These are phyloP conservation scores for Ascochyta rabiei DNA, from an alignment of 2,329 filamentous ascomycete genomes.

Conservation along the genomic window DNA sequence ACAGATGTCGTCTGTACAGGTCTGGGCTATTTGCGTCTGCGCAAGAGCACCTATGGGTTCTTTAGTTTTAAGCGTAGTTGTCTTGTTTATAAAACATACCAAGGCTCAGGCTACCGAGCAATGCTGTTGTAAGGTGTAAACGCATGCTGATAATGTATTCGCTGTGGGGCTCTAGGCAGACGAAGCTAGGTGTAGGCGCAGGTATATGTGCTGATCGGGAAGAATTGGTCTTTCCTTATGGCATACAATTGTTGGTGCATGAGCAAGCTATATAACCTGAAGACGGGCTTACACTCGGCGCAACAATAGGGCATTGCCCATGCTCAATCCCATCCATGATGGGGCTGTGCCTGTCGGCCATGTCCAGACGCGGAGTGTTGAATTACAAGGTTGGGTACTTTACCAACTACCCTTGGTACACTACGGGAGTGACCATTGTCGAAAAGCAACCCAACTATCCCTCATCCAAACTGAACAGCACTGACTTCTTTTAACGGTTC, in stretches of 20 bases:
- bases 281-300: constrained; percentile 10
- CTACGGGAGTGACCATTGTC: not conserved
- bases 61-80: not conserved
- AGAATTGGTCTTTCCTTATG: not conserved
- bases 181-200: not conserved
- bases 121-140: not conserved
- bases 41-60: not conserved
- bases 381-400: constrained; percentile 5
- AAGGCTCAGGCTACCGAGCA: constrained; percentile 2
- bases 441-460: not conserved
- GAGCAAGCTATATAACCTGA: constrained; percentile 1
- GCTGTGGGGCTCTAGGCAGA: not conserved
- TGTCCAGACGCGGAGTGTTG: constrained; percentile 6
- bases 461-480: not conserved
- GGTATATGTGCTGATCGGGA: not conserved
- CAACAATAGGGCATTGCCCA: not conserved
- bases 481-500: not conserved
- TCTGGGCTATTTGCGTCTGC: constrained; percentile 15
- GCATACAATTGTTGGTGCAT: not conserved
- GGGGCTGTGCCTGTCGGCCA: constrained; percentile 5
- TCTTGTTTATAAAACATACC: not conserved
- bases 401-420: not conserved
- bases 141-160: not conserved
- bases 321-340: constrained; percentile 3
- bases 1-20: constrained; percentile 50